Evolutionary conservation across 192 early-diverging fungal species (phyloP).

Genomic region (Coemansia sp.): DNA sequence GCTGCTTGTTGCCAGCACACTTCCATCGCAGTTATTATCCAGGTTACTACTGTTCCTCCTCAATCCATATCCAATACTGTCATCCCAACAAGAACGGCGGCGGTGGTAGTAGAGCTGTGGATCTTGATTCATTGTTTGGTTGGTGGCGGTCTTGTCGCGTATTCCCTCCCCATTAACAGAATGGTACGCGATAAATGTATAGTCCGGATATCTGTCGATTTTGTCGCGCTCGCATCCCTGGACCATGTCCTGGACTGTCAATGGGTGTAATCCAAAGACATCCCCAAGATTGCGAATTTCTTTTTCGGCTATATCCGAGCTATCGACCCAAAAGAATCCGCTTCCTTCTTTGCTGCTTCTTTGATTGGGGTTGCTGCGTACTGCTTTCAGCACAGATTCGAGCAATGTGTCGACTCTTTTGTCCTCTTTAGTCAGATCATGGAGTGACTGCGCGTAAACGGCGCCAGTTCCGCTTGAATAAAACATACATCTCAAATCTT

Average conservation of each 20-base stretch:
- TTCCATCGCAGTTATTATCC: not conserved
- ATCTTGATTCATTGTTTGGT: not conserved
- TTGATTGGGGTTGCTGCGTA: not conserved
- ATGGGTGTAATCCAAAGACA: slow-evolving; percentile 72
- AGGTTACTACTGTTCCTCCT: not conserved
- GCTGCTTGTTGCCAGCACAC: slow-evolving; percentile 1
- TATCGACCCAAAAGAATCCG: slow-evolving; percentile 75
- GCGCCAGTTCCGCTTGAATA: slow-evolving; percentile 35
- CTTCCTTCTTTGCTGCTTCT: not conserved
- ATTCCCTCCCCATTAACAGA: slow-evolving; percentile 10
- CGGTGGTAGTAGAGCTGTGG: too few relatives aligned
- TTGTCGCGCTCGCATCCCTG: slow-evolving; percentile 91
- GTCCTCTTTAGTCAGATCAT: slow-evolving; percentile 7
- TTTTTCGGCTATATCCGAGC: slow-evolving; percentile 52
- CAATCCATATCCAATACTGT: slow-evolving; percentile 2
- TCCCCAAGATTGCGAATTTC: slow-evolving; percentile 63
- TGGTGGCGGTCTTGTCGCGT: not conserved
- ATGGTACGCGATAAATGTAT: slow-evolving; percentile 65
- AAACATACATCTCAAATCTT: slow-evolving; percentile 20
- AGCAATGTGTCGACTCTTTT: slow-evolving; percentile 15
- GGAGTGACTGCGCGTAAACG: slow-evolving; percentile 15
- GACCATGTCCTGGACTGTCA: slow-evolving; percentile 86
- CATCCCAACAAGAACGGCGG: not conserved
- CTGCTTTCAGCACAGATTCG: slow-evolving; percentile 3
- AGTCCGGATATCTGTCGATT: slow-evolving; percentile 65